phyloP scores from a whole-genome alignment of 2,329 filamentous ascomycete genomes.

The Sclerotinia glacialis region DNA sequence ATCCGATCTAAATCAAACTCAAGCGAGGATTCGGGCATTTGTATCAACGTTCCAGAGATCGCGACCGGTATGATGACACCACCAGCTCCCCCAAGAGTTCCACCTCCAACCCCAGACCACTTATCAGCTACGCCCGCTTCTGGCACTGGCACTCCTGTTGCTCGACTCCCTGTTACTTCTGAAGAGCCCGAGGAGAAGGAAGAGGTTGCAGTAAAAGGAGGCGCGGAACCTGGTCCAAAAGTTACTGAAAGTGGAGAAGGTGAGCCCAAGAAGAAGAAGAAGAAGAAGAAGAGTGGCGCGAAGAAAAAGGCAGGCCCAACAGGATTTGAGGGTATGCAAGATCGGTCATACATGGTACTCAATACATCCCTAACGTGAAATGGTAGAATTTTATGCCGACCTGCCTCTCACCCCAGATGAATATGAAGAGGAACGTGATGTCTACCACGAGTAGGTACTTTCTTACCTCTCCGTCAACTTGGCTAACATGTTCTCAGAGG shows the following conservation, averaged over 20 bases:
- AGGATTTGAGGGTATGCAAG: constrained; percentile 63
- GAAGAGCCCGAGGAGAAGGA: not conserved
- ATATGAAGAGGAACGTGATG: constrained; percentile 59
- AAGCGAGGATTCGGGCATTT: not conserved
- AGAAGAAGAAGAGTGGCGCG: constrained; percentile 43
- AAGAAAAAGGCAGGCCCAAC: constrained; percentile 44
- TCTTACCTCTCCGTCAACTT: constrained; percentile 29
- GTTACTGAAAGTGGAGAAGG: constrained; percentile 25
- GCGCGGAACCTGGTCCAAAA: constrained; percentile 9
- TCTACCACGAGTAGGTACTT: constrained; percentile 62
- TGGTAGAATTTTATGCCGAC: constrained; percentile 70
- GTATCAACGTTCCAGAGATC: constrained; percentile 12
- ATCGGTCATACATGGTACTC: not conserved
- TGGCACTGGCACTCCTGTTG: constrained; percentile 10
- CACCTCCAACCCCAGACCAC: constrained; percentile 22
- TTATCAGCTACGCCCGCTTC: constrained; percentile 15
- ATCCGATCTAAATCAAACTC: constrained; percentile 19
- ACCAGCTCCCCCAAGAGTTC: constrained; percentile 20
- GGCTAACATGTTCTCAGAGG: constrained; percentile 40
- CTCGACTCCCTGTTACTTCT: constrained; percentile 12
- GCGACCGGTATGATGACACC: constrained; percentile 17
- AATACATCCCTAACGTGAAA: constrained; percentile 23
- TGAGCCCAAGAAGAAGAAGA: constrained; percentile 44
- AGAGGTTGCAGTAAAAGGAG: constrained; percentile 7
- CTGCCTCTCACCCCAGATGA: constrained; percentile 71